Evolutionary conservation across 2,329 filamentous ascomycete species (phyloP), one percentile per base, ranked within the genome.

Genomic region (Leptographium galeiforme): DNA sequence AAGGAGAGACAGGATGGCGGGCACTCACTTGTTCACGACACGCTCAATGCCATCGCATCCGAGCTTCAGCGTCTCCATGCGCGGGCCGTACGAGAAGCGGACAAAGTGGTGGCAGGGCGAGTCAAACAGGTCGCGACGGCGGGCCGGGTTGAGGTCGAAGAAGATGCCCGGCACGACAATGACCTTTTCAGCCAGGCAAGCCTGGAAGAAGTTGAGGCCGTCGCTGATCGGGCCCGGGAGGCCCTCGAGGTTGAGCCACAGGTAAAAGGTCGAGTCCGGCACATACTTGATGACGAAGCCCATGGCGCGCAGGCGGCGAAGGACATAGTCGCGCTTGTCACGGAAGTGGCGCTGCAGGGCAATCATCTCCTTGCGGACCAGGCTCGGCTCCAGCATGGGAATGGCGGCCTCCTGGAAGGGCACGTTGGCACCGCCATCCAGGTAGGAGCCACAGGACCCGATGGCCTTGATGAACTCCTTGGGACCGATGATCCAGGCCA

Each of bases 111-210:
- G 91, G 70, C 91, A 96, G 56, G 91, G 91, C 60, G 82, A 88
- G 70, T 97, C 91, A 60, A 97, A 97, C 61, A 97, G 70, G 68
- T 97, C 91, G 66, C 91, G 78, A 59, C 91, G 79, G 67, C 89
- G 85, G 39, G 86, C 85, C 5, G 91, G 91, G 72, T 97, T 97
- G 59, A 97, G 71, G 64, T 97, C 91, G 67, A 97, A 97, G 78
- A 97, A 97, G 68, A 97, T 97, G 56, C 91, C 91, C 0, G 91
- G 91, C 6, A 97, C 91, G 18, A 96, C 89, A 64, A 96, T 96
- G 60, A 94, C 88, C 76, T 94, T 94, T 74, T 96, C 89, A 63
- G 87, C 82, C 46, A 97, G 73, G 65, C 93, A 93, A 34, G 89
- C 89, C 67, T 93, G 82, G 81, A 97, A 96, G 78, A 97, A 97